Conservation (phyloP, 495 filamentous ascomycete species). For the Daldinia concentrica region DNA sequence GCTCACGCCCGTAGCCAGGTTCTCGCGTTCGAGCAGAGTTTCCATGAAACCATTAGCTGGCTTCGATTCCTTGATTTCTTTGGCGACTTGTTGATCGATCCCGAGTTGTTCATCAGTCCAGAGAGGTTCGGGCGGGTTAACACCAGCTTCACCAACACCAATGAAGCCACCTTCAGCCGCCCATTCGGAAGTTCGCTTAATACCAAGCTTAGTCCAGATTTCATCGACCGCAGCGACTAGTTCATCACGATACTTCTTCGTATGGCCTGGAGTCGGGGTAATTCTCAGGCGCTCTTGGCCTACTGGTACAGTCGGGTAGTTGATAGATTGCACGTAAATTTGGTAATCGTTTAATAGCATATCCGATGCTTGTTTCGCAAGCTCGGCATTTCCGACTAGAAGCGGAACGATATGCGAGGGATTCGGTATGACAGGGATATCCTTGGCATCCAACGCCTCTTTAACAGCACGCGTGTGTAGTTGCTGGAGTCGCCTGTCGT, state of each 20-base stretch:
- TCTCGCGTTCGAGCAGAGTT: constrained; percentile 52
- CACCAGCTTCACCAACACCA: constrained; percentile 80
- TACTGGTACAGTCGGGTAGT: constrained; percentile 96
- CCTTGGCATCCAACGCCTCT: constrained; percentile 72
- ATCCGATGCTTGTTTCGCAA: constrained; percentile 91
- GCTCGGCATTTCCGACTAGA: constrained; percentile 90
- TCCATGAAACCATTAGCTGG: constrained; percentile 48
- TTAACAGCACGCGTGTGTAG: constrained; percentile 95
- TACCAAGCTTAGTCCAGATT: constrained; percentile 86
- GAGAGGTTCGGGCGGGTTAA: constrained; percentile 66
- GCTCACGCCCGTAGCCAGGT: constrained; percentile 35
- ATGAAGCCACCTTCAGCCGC: constrained; percentile 90
- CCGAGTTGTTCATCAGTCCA: constrained; percentile 91
- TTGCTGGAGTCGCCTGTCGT: constrained; percentile 90
- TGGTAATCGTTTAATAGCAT: constrained; percentile 84
- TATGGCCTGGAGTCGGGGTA: constrained; percentile 94
- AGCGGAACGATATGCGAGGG: constrained; percentile 95
- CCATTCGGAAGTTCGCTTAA: constrained; percentile 94
- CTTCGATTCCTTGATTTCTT: constrained; percentile 60
- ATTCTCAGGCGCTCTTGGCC: constrained; percentile 95
- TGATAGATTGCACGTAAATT: constrained; percentile 98
- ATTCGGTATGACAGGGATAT: constrained; percentile 98
- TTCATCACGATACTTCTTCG: constrained; percentile 79
- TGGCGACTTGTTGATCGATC: constrained; percentile 60
- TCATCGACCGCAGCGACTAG: constrained; percentile 84